A percentile compares a stretch with the other conserved stretches of the same genome.
These are phyloP conservation scores for Mycena sanguinolenta DNA, from an alignment of 768 basidiomycete genomes.

Conservation along the genomic window DNA sequence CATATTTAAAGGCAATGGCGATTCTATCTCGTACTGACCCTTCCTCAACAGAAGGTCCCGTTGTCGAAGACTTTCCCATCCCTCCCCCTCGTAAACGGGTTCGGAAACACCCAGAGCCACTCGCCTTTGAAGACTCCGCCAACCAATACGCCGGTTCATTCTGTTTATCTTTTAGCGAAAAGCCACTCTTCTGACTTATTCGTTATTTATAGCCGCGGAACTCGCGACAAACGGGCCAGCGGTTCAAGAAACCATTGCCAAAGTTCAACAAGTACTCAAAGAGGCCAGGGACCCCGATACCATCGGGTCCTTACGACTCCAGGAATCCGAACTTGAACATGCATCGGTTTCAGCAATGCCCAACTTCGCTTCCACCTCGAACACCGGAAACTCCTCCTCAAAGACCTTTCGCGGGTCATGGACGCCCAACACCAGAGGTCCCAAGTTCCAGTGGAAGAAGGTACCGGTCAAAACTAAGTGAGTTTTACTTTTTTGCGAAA, in stretches of 20 bases:
- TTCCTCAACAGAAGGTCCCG: too few relatives aligned
- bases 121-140: not conserved
- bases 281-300: too few relatives aligned
- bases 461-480: too few relatives aligned
- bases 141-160: not conserved
- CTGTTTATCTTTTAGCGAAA: too few relatives aligned
- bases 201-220: not conserved
- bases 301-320: not conserved
- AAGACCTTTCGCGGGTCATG: not conserved
- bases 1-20: too few relatives aligned
- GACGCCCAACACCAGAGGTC: not conserved
- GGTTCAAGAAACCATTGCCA: not conserved
- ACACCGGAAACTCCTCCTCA: not conserved
- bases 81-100: not conserved
- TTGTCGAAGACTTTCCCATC: not conserved
- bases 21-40: too few relatives aligned
- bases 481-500: too few relatives aligned
- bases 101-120: too few relatives aligned
- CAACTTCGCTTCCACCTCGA: constrained; percentile 1
- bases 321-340: not conserved
- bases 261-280: not conserved
- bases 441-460: too few relatives aligned
- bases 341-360: not conserved
- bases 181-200: not conserved
- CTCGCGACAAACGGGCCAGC: not conserved